Conservation (phyloP, 1,284 basidiomycete genomes). For the Ustilago shanxiensis region DNA sequence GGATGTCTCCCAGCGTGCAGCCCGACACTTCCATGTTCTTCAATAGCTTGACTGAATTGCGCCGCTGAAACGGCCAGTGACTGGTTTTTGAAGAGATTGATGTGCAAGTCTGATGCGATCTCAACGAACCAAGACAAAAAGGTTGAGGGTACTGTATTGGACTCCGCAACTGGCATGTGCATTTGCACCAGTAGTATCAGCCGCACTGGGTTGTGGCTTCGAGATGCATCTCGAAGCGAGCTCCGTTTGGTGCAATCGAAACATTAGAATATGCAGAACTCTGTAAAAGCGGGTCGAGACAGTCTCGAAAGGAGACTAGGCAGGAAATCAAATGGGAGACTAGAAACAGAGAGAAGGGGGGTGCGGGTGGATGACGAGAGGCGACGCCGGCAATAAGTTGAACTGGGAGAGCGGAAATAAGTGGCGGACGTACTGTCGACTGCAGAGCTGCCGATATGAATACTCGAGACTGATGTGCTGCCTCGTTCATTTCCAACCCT, state of each 20-base stretch:
- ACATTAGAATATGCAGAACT: neutral
- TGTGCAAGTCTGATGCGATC: no score
- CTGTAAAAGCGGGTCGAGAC: no score
- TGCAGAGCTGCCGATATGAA: neutral
- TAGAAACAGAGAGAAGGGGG: no score
- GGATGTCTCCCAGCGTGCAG: no score
- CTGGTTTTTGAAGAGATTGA: no score
- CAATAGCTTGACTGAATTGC: no score
- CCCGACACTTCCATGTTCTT: no score
- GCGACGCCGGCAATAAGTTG: slow-evolving; percentile 21
- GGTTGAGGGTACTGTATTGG: neutral
- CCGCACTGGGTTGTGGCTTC: neutral
- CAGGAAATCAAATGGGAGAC: no score
- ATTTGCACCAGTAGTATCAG: neutral
- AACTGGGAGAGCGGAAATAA: slow-evolving; percentile 11
- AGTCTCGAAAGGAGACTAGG: no score
- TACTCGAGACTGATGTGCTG: neutral
- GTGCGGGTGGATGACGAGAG: neutral
- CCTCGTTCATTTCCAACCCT: neutral
- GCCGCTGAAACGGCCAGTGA: no score
- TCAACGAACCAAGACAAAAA: neutral
- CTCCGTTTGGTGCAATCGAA: neutral
- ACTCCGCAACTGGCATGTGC: neutral
- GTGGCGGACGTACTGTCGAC: neutral
- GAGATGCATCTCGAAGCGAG: slow-evolving; percentile 1